Evolutionary conservation across 116 monocot genomes (phyloP), one percentile per base, ranked within the genome.

Genomic region (Cymodocea nodosa): DNA sequence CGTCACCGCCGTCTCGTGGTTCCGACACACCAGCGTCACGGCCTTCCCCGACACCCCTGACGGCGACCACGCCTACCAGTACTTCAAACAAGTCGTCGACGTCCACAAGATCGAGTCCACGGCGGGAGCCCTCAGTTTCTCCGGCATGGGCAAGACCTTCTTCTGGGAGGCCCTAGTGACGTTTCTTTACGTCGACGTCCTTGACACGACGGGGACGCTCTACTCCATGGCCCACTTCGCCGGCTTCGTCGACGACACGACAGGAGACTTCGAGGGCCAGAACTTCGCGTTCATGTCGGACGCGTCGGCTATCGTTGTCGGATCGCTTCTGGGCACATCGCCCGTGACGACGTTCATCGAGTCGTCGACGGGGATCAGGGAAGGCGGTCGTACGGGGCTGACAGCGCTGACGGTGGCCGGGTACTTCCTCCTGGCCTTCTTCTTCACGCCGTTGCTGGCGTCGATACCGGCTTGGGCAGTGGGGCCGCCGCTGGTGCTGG

Each of bases 281-380:
- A 86, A 89, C 78, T 94, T 82, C 59, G 93, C 93, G 2, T 94
- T 94, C 86, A 86, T 86, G 89, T 84, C 93, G 13, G 93, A 94
- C 72, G 93, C 93, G 12, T 56, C 89, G 5, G 93, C 89, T 5
- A 94, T 84, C 57, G 78, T 89, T 15, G 59, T 67, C 36, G 93
- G 93, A 1, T 76, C 93, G 1, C 75, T 94, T 0, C 67, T 94
- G 19, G 89, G 93, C 6, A 86, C 93, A 30, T 94, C 93, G 9
- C 84, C 93, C 4, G 89, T 94, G 52, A 89, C 93, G 72, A 80
- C 86, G 22, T 94, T 80, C 68, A 77, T 94, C 24, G 93, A 94
- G 68, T 94, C 93, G 50, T 89, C 93, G 24, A 82, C 93, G 25
- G 93, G 93, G 68, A 87, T 94, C 2, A 63, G 78, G 55, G 94